A percentile compares a stretch with the other conserved stretches of the same genome.
phyloP scores from a whole-genome alignment of 1,284 basidiomycete species.

The Apiotrichum domesticum region DNA sequence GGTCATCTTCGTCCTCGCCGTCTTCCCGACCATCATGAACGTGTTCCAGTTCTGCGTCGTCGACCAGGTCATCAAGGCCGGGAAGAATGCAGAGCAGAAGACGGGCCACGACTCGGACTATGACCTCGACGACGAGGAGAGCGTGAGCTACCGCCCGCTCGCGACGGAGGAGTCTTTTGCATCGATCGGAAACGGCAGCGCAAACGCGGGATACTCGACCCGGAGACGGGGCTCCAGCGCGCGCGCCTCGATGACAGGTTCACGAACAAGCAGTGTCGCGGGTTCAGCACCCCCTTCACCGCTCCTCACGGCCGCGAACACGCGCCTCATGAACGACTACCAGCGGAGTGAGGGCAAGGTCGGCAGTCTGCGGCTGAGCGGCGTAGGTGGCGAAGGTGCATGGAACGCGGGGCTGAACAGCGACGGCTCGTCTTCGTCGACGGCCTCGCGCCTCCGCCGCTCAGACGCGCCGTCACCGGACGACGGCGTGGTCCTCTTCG shows the following conservation, averaged over 20 bases:
- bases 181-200: not conserved
- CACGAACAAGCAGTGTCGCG: conserved; percentile 1
- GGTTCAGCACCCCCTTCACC: not conserved
- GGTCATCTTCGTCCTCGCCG: conserved; percentile 82
- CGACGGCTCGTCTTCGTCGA: not conserved
- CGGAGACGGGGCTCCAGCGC: conserved; percentile 2
- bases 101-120: not conserved
- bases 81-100: conserved; percentile 13
- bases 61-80: conserved; percentile 46
- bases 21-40: conserved; percentile 92
- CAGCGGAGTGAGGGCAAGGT: not conserved
- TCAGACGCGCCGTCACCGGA: conserved; percentile 7
- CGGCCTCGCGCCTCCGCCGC: not conserved
- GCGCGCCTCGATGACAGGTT: not conserved
- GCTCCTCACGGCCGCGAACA: not conserved
- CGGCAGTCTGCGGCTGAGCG: not conserved
- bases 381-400: not conserved
- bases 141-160: conserved; percentile 6
- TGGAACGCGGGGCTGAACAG: not conserved
- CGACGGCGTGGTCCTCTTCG: not conserved
- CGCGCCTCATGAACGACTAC: not conserved
- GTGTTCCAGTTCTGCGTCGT: conserved; percentile 59
- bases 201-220: not conserved
- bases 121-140: conserved; percentile 7
- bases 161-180: conserved; percentile 1